Conservation (phyloP, 495 filamentous ascomycete species). For the Tuber borchii region DNA sequence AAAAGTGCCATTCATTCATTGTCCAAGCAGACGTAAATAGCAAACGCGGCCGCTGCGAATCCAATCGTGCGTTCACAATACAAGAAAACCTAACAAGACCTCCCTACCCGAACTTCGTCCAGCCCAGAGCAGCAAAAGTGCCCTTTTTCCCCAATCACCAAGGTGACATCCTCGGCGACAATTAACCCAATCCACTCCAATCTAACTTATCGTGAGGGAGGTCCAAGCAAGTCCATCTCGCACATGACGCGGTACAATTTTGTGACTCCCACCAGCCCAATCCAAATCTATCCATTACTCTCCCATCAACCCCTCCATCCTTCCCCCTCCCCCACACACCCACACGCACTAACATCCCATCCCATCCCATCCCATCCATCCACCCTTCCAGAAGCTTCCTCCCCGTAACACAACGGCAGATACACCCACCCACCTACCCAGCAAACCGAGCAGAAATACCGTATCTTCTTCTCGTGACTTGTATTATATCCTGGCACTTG, state of each 20-base stretch:
- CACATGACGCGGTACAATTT: not conserved
- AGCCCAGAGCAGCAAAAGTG: not conserved
- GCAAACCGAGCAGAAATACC: not conserved
- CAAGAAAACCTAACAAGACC: not conserved
- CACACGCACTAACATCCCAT: not conserved
- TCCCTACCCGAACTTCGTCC: not conserved
- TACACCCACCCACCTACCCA: not conserved
- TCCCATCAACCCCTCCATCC: not conserved
- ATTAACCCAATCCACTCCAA: not conserved
- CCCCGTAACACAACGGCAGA: not conserved
- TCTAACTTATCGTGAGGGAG: not conserved
- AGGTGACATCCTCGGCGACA: not conserved
- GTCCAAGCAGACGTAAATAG: not conserved
- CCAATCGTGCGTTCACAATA: not conserved
- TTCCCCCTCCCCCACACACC: not conserved
- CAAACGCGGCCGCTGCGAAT: not conserved
- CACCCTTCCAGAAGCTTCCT: not conserved
- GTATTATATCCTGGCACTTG: slow-evolving; percentile 1
- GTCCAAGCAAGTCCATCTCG: not conserved
- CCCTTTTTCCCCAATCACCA: not conserved
- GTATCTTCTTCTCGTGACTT: not conserved
- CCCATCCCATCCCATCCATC: not conserved
- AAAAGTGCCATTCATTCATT: not conserved
- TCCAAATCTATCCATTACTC: not conserved
- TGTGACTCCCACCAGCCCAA: not conserved